Base-by-base conservation (phyloP, 495 filamentous ascomycete genomes). In the Penicillium fimorum region DNA sequence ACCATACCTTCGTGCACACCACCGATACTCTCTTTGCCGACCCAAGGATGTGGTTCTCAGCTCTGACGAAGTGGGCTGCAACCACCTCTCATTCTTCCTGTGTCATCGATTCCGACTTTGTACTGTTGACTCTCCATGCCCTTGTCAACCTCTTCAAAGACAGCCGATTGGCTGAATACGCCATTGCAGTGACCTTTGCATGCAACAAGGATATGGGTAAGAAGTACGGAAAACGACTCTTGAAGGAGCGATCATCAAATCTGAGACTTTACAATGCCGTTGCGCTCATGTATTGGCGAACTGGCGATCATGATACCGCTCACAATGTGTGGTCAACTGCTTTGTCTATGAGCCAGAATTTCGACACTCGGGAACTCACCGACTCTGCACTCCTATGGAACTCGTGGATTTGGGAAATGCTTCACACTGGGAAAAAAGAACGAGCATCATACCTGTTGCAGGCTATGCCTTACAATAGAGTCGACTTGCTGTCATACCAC, bases 191-290 rank as follows among this genome's bases (percentile, higher is more conserved):
- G 56, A 84, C 86, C 53, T 86, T 82, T 58, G 69, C 71, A 1
- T 84, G 84, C 55, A 77, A 83, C 49, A 72, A 76, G 29, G 57
- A 57, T 25, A 65, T 75, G n/a, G 84, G 82, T 41, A 87, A 80
- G 56, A 92, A 90, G 61, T 79, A 79, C 12, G 89, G 88, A 10
- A 96, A 92, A 60, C 71, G 63, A 1, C 69, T 95, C 1, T 66
- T 97, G 11, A 93, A 90, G 63, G 77, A 77, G 49, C 79, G 84
- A 56, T 75, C 83, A 2, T 79, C 84, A 0, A 88, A 81, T 63
- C 67, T 90, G 9, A 72, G 78, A 30, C 72, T 96, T 5, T 96
- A 93, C 70, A 88, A 91, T 61, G 84, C 84, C 0, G 93, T 91
- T 58, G 88, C 87, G 4, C 72, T 91, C 24, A 81, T 91, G 38